Conservation (phyloP, 225 moss, liverwort and hornwort genomes). For the Neckera pumila region DNA sequence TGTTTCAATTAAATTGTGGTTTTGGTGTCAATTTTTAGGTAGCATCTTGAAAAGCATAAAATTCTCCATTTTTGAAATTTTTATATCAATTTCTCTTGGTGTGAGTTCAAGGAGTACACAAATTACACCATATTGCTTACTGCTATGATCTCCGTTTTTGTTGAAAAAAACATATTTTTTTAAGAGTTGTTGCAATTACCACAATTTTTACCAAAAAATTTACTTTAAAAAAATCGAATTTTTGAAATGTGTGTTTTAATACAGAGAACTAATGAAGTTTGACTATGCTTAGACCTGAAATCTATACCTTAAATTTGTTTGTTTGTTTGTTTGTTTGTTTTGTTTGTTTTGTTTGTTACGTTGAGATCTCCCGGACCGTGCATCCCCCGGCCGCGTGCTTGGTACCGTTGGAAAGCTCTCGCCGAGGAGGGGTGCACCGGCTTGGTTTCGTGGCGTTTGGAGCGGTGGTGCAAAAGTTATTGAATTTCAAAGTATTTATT, state of each 20-base stretch:
- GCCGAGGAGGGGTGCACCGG: too few species aligned
- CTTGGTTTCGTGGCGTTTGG: too few species aligned
- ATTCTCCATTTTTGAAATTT: not conserved
- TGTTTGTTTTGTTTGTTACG: too few species aligned
- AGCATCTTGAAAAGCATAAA: not conserved
- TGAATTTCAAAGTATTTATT: too few species aligned
- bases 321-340: too few species aligned
- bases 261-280: not conserved
- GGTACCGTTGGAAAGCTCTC: too few species aligned
- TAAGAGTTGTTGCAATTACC: not conserved
- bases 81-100: not conserved
- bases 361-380: too few species aligned
- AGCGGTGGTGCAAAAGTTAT: too few species aligned
- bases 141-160: not conserved
- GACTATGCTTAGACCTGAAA: accelerated
- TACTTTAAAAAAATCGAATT: not conserved
- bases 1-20: not conserved
- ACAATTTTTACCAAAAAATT: accelerated
- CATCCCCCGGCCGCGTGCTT: too few species aligned
- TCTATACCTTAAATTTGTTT: too few species aligned
- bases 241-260: not conserved
- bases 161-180: not conserved
- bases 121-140: not conserved
- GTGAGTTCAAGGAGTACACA: not conserved
- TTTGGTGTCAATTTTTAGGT: not conserved